Percentiles rank a stretch among this genome's conserved stretches.
Conservation (phyloP, 306 rosid species). For the Sindora glabra region DNA sequence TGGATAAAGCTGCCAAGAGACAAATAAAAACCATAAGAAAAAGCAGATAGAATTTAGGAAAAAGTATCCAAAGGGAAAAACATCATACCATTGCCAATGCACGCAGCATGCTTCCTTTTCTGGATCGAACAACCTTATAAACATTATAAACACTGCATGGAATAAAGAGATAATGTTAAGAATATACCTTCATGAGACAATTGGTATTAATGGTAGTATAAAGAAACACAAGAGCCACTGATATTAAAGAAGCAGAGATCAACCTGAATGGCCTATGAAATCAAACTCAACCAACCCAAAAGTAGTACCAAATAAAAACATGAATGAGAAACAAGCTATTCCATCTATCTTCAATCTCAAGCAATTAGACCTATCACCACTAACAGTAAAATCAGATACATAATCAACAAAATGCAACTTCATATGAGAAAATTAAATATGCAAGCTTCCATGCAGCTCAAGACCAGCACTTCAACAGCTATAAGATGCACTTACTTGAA, state of each 20-base stretch:
- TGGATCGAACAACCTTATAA: constrained; percentile 69
- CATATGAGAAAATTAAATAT: background rate
- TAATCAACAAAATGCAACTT: background rate
- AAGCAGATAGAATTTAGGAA: constrained; percentile 9
- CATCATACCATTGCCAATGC: constrained; percentile 93
- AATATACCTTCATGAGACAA: constrained; percentile 4
- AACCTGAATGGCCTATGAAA: background rate
- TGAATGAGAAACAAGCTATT: background rate
- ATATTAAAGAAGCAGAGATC: background rate
- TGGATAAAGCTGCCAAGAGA: constrained; percentile 69
- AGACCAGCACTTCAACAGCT: constrained; percentile 2
- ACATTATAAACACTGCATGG: constrained; percentile 65
- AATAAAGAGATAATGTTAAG: constrained; percentile 18
- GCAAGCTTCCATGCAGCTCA: background rate
- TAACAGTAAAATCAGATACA: background rate
- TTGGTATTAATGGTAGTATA: background rate
- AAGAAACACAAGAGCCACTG: background rate
- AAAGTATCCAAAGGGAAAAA: background rate
- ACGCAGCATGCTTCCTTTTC: constrained; percentile 66
- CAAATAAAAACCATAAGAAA: constrained; percentile 2
- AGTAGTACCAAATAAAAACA: background rate
- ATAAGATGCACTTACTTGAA: constrained; percentile 52
- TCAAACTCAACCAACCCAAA: background rate
- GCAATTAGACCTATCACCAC: background rate
- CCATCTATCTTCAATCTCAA: background rate